Evolutionary conservation across 2,329 filamentous ascomycete genomes (phyloP), one percentile per base, ranked within the genome.

Genomic region (Podosphaera aphanis): DNA sequence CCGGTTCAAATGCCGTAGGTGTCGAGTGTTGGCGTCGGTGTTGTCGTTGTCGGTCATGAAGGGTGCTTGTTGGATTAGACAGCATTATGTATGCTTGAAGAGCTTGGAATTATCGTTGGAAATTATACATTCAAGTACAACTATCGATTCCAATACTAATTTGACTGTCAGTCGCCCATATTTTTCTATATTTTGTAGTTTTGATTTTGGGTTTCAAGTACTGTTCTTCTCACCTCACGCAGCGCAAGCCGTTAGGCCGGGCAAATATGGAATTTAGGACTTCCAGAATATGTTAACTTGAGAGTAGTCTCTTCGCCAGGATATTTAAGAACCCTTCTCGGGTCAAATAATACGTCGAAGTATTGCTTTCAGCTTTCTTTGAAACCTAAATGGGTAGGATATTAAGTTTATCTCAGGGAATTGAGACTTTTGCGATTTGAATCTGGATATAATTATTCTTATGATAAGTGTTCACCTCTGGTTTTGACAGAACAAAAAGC

Each of bases 1-100:
- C 72, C 57, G 75, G 74, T 62, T 88, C 82, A 65, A 83, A 82
- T 61, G 72, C 73, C 63, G 72, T 74, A 52, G 83, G 82, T 59
- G 82, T 88, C 58, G 85, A 93, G 59, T 83, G 79, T 68, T 93
- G 84, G 66, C 85, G 80, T 63, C 83, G 74, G 66, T 93, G 84
- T 64, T 75, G 71, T 66, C 74, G 74, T 62, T 77, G 74, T 11
- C 77, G 77, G 64, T 72, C 71, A 62, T 83, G 77, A 68, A 83
- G 74, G 69, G 69, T 76, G 65, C 70, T 74, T 59, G 73, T 69
- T 62, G 74, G 69, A 68, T 79, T 77, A 66, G 80, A 81, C 77
- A 85, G 77, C 82, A 86, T 86, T 65, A 69, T 73, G 67, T 69
- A 70, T 75, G 70, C 58, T 58, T 48, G 73, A 74, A 68, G 70